phyloP scores from a whole-genome alignment of 805 yeast genomes.

The Saitoella complicata region DNA sequence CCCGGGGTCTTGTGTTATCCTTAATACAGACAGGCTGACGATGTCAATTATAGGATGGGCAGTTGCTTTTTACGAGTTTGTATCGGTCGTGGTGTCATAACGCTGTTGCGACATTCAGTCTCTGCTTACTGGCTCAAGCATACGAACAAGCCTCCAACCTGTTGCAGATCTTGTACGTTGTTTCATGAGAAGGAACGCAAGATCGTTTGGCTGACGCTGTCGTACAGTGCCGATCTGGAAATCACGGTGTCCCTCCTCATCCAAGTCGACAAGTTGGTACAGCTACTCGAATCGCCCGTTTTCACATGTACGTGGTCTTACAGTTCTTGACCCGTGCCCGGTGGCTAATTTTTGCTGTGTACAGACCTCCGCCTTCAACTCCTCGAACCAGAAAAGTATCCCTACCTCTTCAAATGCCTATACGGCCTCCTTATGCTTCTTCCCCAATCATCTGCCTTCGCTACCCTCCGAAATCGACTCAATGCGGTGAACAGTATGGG shows the following conservation, averaged over 20 bases:
- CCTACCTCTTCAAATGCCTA: slow-evolving; percentile 67
- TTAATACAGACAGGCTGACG: too few relatives aligned
- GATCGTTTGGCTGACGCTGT: not conserved
- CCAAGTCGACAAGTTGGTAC: slow-evolving; percentile 80
- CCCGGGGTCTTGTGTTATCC: too few relatives aligned
- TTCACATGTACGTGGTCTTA: slow-evolving; percentile 33
- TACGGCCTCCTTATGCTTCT: slow-evolving; percentile 86
- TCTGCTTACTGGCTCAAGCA: slow-evolving; percentile 73
- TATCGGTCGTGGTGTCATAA: slow-evolving; percentile 88
- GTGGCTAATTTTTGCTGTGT: not conserved
- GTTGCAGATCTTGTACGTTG: slow-evolving; percentile 38
- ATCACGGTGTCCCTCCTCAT: slow-evolving; percentile 62
- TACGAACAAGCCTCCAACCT: slow-evolving; percentile 79
- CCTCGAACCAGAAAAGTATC: slow-evolving; percentile 71
- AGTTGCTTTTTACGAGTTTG: slow-evolving; percentile 46
- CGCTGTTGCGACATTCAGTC: slow-evolving; percentile 71
- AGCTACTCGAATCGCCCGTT: slow-evolving; percentile 80
- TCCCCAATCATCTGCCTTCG: slow-evolving; percentile 86
- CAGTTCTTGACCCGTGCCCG: too few relatives aligned
- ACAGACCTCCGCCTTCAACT: slow-evolving; percentile 61
- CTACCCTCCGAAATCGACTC: slow-evolving; percentile 61
- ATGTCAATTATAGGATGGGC: too few relatives aligned
- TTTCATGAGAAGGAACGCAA: not conserved
- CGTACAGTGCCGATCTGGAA: slow-evolving; percentile 51
- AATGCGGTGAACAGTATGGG: slow-evolving; percentile 33